These are phyloP conservation scores for Phycomyces nitens DNA, from an alignment of 192 early-diverging fungal genomes.

Conservation along the genomic window DNA sequence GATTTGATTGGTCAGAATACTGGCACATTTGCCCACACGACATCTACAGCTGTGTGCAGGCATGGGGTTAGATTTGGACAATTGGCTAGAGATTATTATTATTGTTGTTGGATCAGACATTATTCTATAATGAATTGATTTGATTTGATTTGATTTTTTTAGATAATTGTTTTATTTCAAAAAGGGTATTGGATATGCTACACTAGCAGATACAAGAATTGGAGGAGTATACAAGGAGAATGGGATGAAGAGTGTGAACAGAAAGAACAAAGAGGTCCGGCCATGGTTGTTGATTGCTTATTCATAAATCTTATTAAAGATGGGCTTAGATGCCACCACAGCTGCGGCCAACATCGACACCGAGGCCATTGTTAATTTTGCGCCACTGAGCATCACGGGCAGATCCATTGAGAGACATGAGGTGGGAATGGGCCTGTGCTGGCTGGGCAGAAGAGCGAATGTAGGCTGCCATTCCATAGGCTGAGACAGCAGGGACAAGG, in stretches of 20 bases:
- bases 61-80: too few relatives aligned
- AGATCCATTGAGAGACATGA: conserved; percentile 18
- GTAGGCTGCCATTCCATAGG: conserved; percentile 15
- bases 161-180: too few relatives aligned
- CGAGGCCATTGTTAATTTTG: conserved; percentile 30
- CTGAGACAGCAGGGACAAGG: conserved; percentile 16
- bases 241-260: neutral
- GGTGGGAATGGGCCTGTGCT: conserved; percentile 10
- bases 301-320: neutral
- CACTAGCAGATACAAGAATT: neutral
- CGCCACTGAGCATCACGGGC: conserved; percentile 21
- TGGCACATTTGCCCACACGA: too few relatives aligned
- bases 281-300: conserved; percentile 1
- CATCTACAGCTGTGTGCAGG: too few relatives aligned
- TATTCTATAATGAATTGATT: too few relatives aligned
- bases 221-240: neutral
- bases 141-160: too few relatives aligned
- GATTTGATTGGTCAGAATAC: too few relatives aligned
- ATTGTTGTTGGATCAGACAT: too few relatives aligned
- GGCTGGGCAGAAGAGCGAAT: conserved; percentile 17
- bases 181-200: neutral
- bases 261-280: neutral
- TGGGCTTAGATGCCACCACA: conserved; percentile 30
- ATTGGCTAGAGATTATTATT: too few relatives aligned
- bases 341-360: conserved; percentile 31